Base-by-base conservation (phyloP, 306 rosid genomes). In the Clitoria ternatea region DNA sequence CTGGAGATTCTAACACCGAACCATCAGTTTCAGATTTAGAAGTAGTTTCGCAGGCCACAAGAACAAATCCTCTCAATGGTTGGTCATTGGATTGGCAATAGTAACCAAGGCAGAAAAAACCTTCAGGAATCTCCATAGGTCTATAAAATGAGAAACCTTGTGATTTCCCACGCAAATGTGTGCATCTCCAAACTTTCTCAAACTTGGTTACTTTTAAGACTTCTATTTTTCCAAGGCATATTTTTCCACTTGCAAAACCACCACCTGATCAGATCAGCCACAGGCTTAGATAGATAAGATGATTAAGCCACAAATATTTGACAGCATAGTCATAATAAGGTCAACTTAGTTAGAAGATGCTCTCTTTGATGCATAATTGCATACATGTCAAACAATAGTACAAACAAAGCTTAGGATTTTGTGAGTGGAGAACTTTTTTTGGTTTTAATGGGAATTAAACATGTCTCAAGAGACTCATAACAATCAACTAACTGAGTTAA, bases 41-140 rank as follows among this genome's bases (percentile, higher is more conserved):
- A 81, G 60, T 9, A 30, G 67, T 77, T 47, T 78, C 84, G 12
- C 88, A 82, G 53, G 88, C 98, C 42, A 83, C 95, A 50, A 90
- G 88, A 74, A 87, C 81, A 27, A 81, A 78, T 23, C 98, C 97
- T 74, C 89, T 77, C 76, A 87, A 72, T 12, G 96, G 95, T 44
- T 68, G 81, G 48, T 80, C 77, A 80, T 82, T 75, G 43, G 80
- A 72, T 77, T 89, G 97, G 73, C 93, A 89, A 70, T 83, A 89
- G 70, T 94, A 75, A 47, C 98, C 98, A n/a, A 94, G 88, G 84
- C 88, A 88, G 79, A 39, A 89, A 75, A 84, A 94, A 5, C 85
- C 97, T 48, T 84, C 79, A 0, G 98, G 96, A 78, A 90, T 80
- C 67, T 71, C 81, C 54, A 7, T 72, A 52, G 97, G 98, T 83